These are phyloP conservation scores for Diplodia sapinea DNA, from an alignment of 2,329 filamentous ascomycete genomes.

Conservation along the genomic window DNA sequence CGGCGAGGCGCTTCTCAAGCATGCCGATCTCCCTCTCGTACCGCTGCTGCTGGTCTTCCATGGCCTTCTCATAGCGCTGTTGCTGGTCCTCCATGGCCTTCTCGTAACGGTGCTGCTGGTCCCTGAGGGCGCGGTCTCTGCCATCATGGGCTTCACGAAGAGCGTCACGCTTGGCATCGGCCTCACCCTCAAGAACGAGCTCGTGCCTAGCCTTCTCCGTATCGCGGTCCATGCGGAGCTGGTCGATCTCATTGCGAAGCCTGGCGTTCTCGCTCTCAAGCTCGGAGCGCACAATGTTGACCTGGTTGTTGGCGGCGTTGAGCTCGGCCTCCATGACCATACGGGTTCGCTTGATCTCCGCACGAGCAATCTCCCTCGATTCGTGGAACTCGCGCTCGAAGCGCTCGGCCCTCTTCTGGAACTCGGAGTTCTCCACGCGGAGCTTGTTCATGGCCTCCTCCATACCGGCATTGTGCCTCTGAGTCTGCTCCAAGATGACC, in stretches of 20 bases:
- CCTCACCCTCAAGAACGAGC: slow-evolving; percentile 81
- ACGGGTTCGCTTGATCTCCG: slow-evolving; percentile 81
- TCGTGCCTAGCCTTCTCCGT: slow-evolving; percentile 81
- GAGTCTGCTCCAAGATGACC: slow-evolving; percentile 69
- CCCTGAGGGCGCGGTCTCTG: slow-evolving; percentile 60
- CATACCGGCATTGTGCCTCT: slow-evolving; percentile 68
- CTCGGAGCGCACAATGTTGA: slow-evolving; percentile 80
- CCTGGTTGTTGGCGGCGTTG: slow-evolving; percentile 81
- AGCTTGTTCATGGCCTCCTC: slow-evolving; percentile 60
- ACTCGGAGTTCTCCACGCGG: slow-evolving; percentile 71
- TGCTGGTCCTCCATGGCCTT: slow-evolving; percentile 34
- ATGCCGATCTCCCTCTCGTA: slow-evolving; percentile 44
- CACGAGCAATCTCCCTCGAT: slow-evolving; percentile 76
- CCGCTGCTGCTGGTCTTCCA: slow-evolving; percentile 51
- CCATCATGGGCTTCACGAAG: slow-evolving; percentile 60
- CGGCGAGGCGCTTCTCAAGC: slow-evolving; percentile 53
- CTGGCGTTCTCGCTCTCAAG: slow-evolving; percentile 79
- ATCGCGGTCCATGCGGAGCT: slow-evolving; percentile 77
- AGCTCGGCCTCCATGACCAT: slow-evolving; percentile 80
- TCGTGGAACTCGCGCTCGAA: slow-evolving; percentile 85
- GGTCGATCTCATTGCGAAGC: slow-evolving; percentile 76
- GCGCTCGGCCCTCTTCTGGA: slow-evolving; percentile 70
- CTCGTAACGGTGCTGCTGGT: slow-evolving; percentile 63
- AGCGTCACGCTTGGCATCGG: slow-evolving; percentile 68
- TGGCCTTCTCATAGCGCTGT: slow-evolving; percentile 44